Base-by-base conservation (phyloP, 805 yeast species). In the Helenozyma rhizophorensis region DNA sequence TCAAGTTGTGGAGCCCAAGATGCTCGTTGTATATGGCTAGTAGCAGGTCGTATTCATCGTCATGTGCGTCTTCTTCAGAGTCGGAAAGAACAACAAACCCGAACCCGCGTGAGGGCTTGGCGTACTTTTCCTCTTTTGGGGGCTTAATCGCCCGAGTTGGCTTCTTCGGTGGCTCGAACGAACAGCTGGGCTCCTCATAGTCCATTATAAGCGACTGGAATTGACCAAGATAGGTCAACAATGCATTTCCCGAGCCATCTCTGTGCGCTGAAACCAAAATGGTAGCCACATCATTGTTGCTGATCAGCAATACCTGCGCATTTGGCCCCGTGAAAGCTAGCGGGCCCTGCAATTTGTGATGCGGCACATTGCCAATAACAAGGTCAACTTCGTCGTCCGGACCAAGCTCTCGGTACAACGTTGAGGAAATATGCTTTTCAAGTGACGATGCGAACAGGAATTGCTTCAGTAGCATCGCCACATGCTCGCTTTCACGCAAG, bases 61-160 rank as follows among this genome's bases (percentile, higher is more conserved):
- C 33, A 2, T 32, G 32, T 4, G 13, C 18, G 2, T 27, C 34
- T 10, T 28, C 40, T 7, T 31, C 36, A 2, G 30, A 23, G 3
- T 33, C 42, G 9, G 32, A 23, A 3, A 32, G 40, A 8, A 41
- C 33, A 13, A 34, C 24, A 10, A 26, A 43, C 2, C 50, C 50
- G 17, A 45, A 45, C 0, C 50, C 50, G 6, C 38, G 37, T 4
- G 23, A 19, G 4, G 42, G 43, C 15, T 28, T 36, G 7, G 27
- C 24, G 25, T 45, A 45, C 10, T 12, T 14, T 10, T 13, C 16
- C 0, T 22, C 26, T 6, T 28, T 30, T 3, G 18, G 12, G 14
- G 14, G 13, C 10, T n/a, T 30, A 4, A 27, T 30, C 6, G 23
- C 14, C 11, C 32, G 32, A 13, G 17, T 27, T 3, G 45, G 40